Evolutionary conservation across 2,329 filamentous ascomycete genomes (phyloP).

Genomic region (Madurella mycetomatis): DNA sequence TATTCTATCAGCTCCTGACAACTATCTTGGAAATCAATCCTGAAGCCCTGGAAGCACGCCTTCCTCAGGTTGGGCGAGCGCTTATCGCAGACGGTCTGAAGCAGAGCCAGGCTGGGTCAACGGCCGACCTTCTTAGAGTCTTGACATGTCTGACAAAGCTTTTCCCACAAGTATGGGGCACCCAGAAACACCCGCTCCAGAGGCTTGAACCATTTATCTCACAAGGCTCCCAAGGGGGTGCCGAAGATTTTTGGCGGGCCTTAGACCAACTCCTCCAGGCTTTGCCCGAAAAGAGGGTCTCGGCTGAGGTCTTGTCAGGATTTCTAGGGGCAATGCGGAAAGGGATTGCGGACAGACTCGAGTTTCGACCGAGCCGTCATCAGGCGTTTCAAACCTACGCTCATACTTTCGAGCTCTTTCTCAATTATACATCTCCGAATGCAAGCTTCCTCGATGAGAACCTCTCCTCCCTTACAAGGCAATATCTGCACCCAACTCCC

Average conservation of each 20-base stretch:
- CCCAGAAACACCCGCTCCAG: slow-evolving; percentile 51
- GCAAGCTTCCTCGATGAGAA: slow-evolving; percentile 43
- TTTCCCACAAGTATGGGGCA: slow-evolving; percentile 70
- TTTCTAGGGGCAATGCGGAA: slow-evolving; percentile 64
- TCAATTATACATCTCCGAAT: slow-evolving; percentile 41
- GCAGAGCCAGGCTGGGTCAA: slow-evolving; percentile 68
- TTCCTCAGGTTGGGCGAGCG: slow-evolving; percentile 48
- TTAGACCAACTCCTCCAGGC: slow-evolving; percentile 60
- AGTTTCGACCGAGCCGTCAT: slow-evolving; percentile 62
- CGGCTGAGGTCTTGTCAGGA: slow-evolving; percentile 49
- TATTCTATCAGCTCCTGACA: slow-evolving; percentile 48
- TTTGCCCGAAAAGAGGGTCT: slow-evolving; percentile 45
- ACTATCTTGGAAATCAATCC: slow-evolving; percentile 44
- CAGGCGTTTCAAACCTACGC: slow-evolving; percentile 75
- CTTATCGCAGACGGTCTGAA: slow-evolving; percentile 72
- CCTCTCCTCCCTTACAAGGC: slow-evolving; percentile 51
- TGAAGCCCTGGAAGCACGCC: slow-evolving; percentile 44
- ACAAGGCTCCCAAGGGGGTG: slow-evolving; percentile 77
- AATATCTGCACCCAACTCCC: slow-evolving; percentile 47
- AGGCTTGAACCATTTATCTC: slow-evolving; percentile 69
- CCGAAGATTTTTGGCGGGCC: slow-evolving; percentile 67
- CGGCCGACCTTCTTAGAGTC: slow-evolving; percentile 64
- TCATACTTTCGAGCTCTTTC: slow-evolving; percentile 53
- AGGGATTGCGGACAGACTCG: slow-evolving; percentile 70
- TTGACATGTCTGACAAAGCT: slow-evolving; percentile 61